Base-by-base conservation (phyloP, 1,284 basidiomycete genomes). In the Moesziomyces sp. region DNA sequence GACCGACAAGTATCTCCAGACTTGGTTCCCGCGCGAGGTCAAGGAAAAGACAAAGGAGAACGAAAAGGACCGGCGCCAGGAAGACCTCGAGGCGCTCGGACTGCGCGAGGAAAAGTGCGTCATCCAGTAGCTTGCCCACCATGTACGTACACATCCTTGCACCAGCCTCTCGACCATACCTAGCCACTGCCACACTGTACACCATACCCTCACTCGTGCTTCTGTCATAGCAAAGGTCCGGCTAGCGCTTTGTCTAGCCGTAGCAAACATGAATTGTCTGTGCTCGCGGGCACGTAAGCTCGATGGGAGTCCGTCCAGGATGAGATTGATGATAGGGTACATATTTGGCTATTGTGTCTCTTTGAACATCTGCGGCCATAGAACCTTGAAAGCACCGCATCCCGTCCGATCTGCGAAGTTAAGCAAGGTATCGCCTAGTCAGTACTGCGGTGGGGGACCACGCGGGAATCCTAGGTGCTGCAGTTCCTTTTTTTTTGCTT, bases 21-120 rank as follows among this genome's bases (percentile, higher is more conserved):
- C 92, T 66, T 97, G 94, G 93, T 97, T 98, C 85, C 94, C 95
- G 0, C 83, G 89, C 10, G 95, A 97, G 84, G 88, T 93, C 18
- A 88, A 87, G 73, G 88, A 88, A 77, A 97, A 97, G 84, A 86
- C 90, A 47, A 88, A 88, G 65, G 88, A 90, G 77, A 95, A 95
- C 83, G 90, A 93, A 81, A 86, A 86, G 46, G 94, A 97, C 80
- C 89, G 91, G 0, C 87, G 88, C 0, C 85, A 88, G 54, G 93
- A 96, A 84, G 88, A 92, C 76, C 80, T 92, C 23, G 85, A 87
- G 62, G 91, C 91, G 76, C 83, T 92, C 38, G 89, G 90, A 7
- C 71, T 90, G 14, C 44, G 57, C 21, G 85, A 88, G 52, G 63
- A 63, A 58, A 60, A 71, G 56, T 78, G 76, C 47, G 46, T 71